Conservation (phyloP, 2,329 filamentous ascomycete species). For the Lithohypha guttulata region DNA sequence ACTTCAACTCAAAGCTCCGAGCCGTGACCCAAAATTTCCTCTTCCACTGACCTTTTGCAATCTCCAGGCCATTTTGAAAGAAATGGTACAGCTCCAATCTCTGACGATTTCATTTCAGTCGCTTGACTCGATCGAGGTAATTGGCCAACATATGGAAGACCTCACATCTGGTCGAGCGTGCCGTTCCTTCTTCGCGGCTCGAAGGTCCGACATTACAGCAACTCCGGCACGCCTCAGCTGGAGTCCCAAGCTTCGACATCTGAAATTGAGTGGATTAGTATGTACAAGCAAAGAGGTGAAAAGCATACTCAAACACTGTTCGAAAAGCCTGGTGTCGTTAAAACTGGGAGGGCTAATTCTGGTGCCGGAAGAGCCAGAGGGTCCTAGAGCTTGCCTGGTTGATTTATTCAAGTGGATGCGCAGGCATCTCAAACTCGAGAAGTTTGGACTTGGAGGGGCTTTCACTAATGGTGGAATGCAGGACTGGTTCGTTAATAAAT, state of each 20-base stretch:
- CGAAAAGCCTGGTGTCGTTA: not conserved
- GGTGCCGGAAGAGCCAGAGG: not conserved
- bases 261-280: not conserved
- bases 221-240: slow-evolving; percentile 1
- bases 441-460: not conserved
- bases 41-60: too few relatives aligned
- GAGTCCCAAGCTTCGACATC: slow-evolving; percentile 2
- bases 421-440: not conserved
- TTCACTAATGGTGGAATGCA: slow-evolving; percentile 5
- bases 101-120: too few relatives aligned
- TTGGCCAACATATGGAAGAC: too few relatives aligned
- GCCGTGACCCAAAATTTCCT: too few relatives aligned
- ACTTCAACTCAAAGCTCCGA: too few relatives aligned
- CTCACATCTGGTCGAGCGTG: not conserved
- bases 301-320: not conserved
- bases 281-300: slow-evolving; percentile 1
- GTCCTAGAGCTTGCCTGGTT: slow-evolving; percentile 2
- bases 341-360: not conserved
- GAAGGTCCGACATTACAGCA: not conserved
- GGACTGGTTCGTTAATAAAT: not conserved
- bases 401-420: slow-evolving; percentile 5
- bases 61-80: too few relatives aligned
- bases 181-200: not conserved
- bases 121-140: too few relatives aligned
- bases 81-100: too few relatives aligned